Percentiles rank a stretch among this genome's conserved stretches.
Evolutionary conservation across 1,284 basidiomycete species (phyloP).

Genomic region (Moesziomyces antarcticus): DNA sequence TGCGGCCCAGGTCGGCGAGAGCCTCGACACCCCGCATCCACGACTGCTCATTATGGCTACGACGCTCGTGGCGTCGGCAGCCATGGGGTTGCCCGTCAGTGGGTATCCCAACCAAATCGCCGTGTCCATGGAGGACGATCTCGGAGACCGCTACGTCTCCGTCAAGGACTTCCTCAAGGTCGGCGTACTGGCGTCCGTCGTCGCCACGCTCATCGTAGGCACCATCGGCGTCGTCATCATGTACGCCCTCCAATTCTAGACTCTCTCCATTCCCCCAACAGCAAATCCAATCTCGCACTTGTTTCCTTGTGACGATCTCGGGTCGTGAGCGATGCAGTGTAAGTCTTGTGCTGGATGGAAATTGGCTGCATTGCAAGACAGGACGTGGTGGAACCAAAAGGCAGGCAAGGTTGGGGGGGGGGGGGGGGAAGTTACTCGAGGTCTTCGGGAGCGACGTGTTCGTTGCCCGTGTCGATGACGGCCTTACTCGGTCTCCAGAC

Average conservation of each 20-base stretch:
- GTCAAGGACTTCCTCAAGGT: slow-evolving; percentile 86
- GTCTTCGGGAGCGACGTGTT: slow-evolving; percentile 34
- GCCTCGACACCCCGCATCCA: slow-evolving; percentile 70
- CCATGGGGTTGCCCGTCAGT: slow-evolving; percentile 98
- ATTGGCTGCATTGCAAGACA: neutral
- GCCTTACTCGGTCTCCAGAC: slow-evolving; percentile 56
- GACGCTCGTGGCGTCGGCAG: slow-evolving; percentile 89
- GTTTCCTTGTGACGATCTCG: no score
- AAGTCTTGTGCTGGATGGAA: neutral
- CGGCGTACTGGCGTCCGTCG: slow-evolving; percentile 88
- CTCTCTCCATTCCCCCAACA: neutral
- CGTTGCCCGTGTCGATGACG: slow-evolving; percentile 41
- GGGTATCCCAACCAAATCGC: slow-evolving; percentile 85
- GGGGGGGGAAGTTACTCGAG: slow-evolving; percentile 17
- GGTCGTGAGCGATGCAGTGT: no score
- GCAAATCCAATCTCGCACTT: neutral
- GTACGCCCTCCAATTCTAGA: slow-evolving; percentile 48
- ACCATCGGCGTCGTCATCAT: slow-evolving; percentile 63
- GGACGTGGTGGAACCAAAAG: neutral
- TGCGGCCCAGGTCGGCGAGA: slow-evolving; percentile 86
- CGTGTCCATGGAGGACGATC: slow-evolving; percentile 90
- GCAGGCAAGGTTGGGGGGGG: no score
- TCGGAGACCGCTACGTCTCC: slow-evolving; percentile 77
- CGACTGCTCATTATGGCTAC: slow-evolving; percentile 72
- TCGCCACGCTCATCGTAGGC: slow-evolving; percentile 75